Base-by-base conservation (phyloP, 192 early-diverging fungal genomes). In the Backusella circina region DNA sequence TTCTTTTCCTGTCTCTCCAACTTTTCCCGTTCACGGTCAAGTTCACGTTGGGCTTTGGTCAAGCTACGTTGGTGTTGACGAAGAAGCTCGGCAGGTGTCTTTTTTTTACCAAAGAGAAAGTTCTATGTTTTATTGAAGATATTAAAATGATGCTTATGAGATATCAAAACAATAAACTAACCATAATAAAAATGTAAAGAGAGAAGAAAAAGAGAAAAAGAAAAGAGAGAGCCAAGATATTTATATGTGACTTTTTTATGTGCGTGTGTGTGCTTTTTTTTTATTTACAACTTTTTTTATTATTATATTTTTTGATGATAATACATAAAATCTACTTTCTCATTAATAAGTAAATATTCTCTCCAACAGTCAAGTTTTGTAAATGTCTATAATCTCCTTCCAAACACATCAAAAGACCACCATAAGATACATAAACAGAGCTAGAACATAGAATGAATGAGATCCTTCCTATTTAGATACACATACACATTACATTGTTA, bases 1-100 rank as follows among this genome's bases (percentile, higher is more conserved):
- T 96, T 98, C 89, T 98, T 99, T 82, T 98, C 98, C 79, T 97
- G 93, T 47, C 86, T 79, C 79, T 98, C 98, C 66, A 99, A 87
- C 75, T 97, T 97, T 21, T 84, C 79, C 35, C 94, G 80, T 77
- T 98, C 96, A 13, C 95, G 88, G 83, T 97, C 96, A 47, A 99
- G 82, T 74, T 99, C 95, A 26, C 97, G 91, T 77, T 95, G 92
- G 0, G 97, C 96, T 78, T 92, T 92, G 66, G 84, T 89, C 15
- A 99, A 89, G 0, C 91, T 87, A 50, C 98, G 91, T 82, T 95
- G 93, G 84, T 98, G 94, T 83, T 94, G 90, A 70, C 96, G 94
- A 74, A 99, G 88, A 79, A 94, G 84, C 81, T 99, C 97, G 61
- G 91, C 92, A 0, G 98, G 96, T 6, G 97, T 95, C 83, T 95